phyloP scores from a whole-genome alignment of 2,329 filamentous ascomycete genomes.

The Diaporthe humulicola region DNA sequence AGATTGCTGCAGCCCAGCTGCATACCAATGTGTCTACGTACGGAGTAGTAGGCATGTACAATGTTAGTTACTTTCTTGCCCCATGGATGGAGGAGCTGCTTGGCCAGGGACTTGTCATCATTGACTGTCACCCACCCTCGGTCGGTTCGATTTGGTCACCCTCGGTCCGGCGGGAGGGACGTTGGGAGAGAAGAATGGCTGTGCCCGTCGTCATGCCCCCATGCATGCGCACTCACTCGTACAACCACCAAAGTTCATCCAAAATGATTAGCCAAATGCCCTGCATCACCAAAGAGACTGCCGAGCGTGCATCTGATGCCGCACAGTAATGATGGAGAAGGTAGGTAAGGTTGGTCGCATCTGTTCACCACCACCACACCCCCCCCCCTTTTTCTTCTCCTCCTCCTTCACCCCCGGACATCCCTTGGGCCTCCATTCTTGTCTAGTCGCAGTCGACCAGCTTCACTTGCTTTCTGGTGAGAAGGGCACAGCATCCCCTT shows the following conservation, averaged over 20 bases:
- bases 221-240: not conserved
- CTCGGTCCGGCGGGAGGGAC: conserved; percentile 14
- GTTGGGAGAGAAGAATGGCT: conserved; percentile 11
- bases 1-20: conserved; percentile 24
- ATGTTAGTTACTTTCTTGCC: not conserved
- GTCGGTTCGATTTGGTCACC: not conserved
- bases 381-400: not conserved
- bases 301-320: conserved; percentile 23
- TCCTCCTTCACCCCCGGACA: not conserved
- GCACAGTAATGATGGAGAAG: conserved; percentile 15
- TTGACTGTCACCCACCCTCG: not conserved
- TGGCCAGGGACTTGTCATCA: not conserved
- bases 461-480: not conserved
- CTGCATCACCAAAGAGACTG: conserved; percentile 31
- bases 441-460: conserved; percentile 11
- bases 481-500: not conserved
- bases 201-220: not conserved
- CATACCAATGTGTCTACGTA: not conserved
- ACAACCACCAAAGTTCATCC: conserved; percentile 8
- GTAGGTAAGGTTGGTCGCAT: conserved; percentile 21
- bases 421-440: not conserved
- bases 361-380: conserved; percentile 8
- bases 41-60: conserved; percentile 1
- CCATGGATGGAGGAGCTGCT: not conserved
- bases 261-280: conserved; percentile 26